Evolutionary conservation across 1,139 yeast species (phyloP).

Genomic region (Yamadazyma sp.): DNA sequence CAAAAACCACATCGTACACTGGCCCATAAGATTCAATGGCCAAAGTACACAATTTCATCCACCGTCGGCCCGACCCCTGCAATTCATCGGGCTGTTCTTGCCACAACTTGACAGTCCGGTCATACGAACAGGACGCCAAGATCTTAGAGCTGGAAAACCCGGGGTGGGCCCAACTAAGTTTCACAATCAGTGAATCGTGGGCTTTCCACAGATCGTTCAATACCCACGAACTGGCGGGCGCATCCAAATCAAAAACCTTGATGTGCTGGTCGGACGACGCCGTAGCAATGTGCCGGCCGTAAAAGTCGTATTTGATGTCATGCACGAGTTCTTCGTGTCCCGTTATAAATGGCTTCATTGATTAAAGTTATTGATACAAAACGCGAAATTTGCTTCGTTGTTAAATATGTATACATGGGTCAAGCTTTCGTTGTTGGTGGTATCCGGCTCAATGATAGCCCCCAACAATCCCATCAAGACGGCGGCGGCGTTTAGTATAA

Average conservation of each 20-base stretch:
- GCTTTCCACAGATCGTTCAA: conserved; percentile 91
- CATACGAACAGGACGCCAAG: conserved; percentile 86
- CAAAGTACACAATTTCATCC: conserved; percentile 73
- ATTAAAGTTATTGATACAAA: neutral
- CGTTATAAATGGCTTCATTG: conserved; percentile 69
- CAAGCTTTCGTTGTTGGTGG: conserved; percentile 18
- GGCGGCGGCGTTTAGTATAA: conserved; percentile 61
- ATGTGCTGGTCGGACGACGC: conserved; percentile 92
- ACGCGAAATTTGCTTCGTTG: neutral
- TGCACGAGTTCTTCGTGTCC: conserved; percentile 92
- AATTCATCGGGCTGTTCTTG: conserved; percentile 84
- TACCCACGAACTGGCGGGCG: conserved; percentile 63
- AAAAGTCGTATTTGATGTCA: conserved; percentile 84
- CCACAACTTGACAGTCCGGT: conserved; percentile 85
- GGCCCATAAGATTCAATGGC: conserved; percentile 85
- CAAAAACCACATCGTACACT: conserved; percentile 83
- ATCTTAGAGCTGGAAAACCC: conserved; percentile 76
- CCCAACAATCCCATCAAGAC: conserved; percentile 45
- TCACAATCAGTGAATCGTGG: conserved; percentile 84
- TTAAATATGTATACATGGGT: conserved; percentile 9
- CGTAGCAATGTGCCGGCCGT: conserved; percentile 87
- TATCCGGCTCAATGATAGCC: conserved; percentile 21
- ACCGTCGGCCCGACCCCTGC: conserved; percentile 73
- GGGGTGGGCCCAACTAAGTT: conserved; percentile 91
- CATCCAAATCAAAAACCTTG: conserved; percentile 76